Base-by-base conservation (phyloP, 2,329 filamentous ascomycete genomes). In the Beauveria asiatica region DNA sequence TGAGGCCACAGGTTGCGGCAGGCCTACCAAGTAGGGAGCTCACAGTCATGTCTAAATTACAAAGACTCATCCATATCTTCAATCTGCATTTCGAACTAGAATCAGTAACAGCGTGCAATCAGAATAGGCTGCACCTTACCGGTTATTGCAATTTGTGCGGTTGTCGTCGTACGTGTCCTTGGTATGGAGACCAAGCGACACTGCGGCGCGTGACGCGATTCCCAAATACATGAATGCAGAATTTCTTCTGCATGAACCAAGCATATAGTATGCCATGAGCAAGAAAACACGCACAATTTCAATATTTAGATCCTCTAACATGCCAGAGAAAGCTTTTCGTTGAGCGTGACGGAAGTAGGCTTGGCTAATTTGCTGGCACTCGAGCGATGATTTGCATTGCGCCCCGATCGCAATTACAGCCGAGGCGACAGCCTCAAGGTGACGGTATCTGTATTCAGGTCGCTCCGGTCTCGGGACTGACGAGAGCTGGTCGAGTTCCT, bases 181-280 rank as follows among this genome's bases (percentile, higher is more conserved):
- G 68, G 71, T 70, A 56, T 85, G 82, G 7, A 86, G 65, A 0
- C 83, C 84, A 0, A 86, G 65, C 0, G 82, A 80, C 3, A 80
- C 78, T 0, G 83, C 83, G 0, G 83, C 80, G 57, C 81, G 78
- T 0, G 80, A 75, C 1, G 83, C 83, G 9, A 86, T 78, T 0
- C 83, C 83, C 2, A 86, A 68, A 59, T 86, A 86, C 80, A 86
- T 84, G 57, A 84, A 86, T 0, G 83, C 83, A 0, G 83, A 76
- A 60, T 85, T 85, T 9, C 82, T 74, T 37, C 80, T 80, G 57
- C 82, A 85, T 4, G 80, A 80, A 0, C 80, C 81, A 3, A 83
- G 74, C 76, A 84, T 81, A 64, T 83, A 85, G 63, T 83, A 83
- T 0, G 81, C 76, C 77, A 85, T 80, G 17, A 84, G 71, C 0